Base-by-base conservation (phyloP, 176 grass and related monocot species). In the Miscanthus lutarioriparius region DNA sequence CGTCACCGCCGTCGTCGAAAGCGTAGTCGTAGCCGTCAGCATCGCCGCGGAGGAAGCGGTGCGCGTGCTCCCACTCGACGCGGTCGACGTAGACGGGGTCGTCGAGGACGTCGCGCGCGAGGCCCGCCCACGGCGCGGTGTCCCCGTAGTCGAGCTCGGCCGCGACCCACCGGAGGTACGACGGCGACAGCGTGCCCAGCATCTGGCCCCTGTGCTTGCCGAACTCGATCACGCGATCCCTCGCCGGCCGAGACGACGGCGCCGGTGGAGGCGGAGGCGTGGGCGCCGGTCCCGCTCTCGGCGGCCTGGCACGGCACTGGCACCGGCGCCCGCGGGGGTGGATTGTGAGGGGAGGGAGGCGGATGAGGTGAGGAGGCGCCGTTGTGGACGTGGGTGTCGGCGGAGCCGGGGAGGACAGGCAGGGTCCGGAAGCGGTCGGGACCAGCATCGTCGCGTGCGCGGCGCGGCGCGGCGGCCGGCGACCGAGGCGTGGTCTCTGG, bases 21-120 rank as follows among this genome's bases (percentile, higher is more conserved):
- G 41, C 73, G 56, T 64, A 83, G 80, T 86, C 80, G 67, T 77
- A 88, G 22, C 68, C 59, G 19, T 64, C 59, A 19, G 79, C 17
- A 41, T 94, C 89, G 45, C 89, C 92, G 64, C 77, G 75, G 70
- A 91, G 84, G 87, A 94, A 87, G 16, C 78, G 75, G 75, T 89
- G 87, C 27, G 71, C 85, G 65, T 89, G 82, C 75, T 95, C 93
- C 93, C 87, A 92, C 90, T 95, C 87, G 6, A 86, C 25, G 85
- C 85, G 87, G 71, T 92, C 87, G 9, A 61, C 26, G 85, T 95
- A 92, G 20, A 92, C 40, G 5, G 83, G 87, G 71, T 92, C 90
- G 20, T 0, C 64, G 2, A 95, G 93, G 15, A 95, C 83, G 45
- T 83, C 79, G 32, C 86, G 64, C 12, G 90, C 87, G 65, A 95